Evolutionary conservation across 2,329 filamentous ascomycete genomes (phyloP).

Genomic region (Ambrosiella cleistominuta): DNA sequence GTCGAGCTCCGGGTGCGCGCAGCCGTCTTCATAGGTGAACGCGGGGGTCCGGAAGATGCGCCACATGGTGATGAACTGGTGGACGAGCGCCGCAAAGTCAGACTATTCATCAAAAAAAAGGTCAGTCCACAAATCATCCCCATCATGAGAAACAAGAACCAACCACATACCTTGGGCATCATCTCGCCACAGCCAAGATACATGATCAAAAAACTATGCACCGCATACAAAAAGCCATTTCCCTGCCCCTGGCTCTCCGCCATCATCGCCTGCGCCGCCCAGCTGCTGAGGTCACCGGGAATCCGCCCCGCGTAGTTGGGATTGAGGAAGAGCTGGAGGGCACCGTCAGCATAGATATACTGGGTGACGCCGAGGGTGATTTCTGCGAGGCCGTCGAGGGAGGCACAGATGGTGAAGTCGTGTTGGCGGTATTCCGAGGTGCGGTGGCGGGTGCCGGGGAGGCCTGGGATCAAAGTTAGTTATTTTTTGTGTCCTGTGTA

Average conservation of each 20-base stretch:
- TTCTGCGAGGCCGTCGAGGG: no score
- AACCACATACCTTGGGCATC: constrained; percentile 23
- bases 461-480: no score
- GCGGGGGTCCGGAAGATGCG: constrained; percentile 28
- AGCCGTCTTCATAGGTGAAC: constrained; percentile 24
- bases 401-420: no score
- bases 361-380: constrained; percentile 8
- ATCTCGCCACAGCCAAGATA: constrained; percentile 20
- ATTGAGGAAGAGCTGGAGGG: not conserved
- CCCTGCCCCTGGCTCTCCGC: constrained; percentile 16
- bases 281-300: not conserved
- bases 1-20: constrained; percentile 17
- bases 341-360: constrained; percentile 4
- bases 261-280: not conserved
- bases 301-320: not conserved
- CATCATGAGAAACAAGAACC: not conserved
- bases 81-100: constrained; percentile 20
- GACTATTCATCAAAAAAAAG: not conserved
- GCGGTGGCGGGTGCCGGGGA: no score
- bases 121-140: not conserved
- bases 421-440: no score
- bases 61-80: constrained; percentile 32
- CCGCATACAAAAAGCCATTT: constrained; percentile 19
- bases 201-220: constrained; percentile 22
- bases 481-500: no score